A percentile compares a stretch with the other conserved stretches of the same genome.
Evolutionary conservation across 2,329 filamentous ascomycete genomes (phyloP).

Genomic region (Trichophyton rubrum): DNA sequence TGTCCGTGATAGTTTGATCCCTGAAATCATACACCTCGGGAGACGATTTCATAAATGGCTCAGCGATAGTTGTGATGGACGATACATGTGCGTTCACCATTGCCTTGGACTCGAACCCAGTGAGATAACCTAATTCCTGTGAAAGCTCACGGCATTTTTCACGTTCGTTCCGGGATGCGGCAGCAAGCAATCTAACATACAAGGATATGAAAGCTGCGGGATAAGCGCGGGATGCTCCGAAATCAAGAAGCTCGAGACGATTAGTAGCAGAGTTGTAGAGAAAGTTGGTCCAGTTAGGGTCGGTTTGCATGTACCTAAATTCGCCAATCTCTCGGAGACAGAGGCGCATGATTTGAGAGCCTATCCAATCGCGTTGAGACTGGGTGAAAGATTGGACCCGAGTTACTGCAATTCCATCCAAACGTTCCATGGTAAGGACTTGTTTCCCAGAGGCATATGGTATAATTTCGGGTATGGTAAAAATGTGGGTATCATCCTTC

Average conservation of each 20-base stretch:
- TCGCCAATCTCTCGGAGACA: slow-evolving; percentile 87
- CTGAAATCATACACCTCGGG: slow-evolving; percentile 83
- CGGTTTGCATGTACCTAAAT: slow-evolving; percentile 97
- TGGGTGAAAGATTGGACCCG: slow-evolving; percentile 65
- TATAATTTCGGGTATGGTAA: slow-evolving; percentile 67
- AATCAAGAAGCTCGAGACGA: slow-evolving; percentile 84
- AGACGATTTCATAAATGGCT: slow-evolving; percentile 68
- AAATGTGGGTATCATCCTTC: slow-evolving; percentile 58
- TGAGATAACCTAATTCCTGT: slow-evolving; percentile 74
- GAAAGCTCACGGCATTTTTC: slow-evolving; percentile 54
- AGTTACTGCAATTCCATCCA: slow-evolving; percentile 76
- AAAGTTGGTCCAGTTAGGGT: slow-evolving; percentile 99
- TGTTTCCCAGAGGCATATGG: slow-evolving; percentile 68
- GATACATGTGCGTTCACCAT: slow-evolving; percentile 90
- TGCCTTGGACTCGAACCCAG: slow-evolving; percentile 67
- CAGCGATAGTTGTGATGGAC: slow-evolving; percentile 77
- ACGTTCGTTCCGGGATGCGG: slow-evolving; percentile 61
- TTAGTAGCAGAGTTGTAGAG: slow-evolving; percentile 63
- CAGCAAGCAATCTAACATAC: slow-evolving; percentile 69
- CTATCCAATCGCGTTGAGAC: slow-evolving; percentile 86
- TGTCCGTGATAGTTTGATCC: slow-evolving; percentile 90
- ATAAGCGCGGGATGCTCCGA: slow-evolving; percentile 82
- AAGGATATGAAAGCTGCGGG: slow-evolving; percentile 64
- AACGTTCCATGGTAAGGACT: slow-evolving; percentile 85
- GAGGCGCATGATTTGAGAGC: slow-evolving; percentile 80